Evolutionary conservation across 2,329 filamentous ascomycete genomes (phyloP).

Genomic region (Aspergillus sp.): DNA sequence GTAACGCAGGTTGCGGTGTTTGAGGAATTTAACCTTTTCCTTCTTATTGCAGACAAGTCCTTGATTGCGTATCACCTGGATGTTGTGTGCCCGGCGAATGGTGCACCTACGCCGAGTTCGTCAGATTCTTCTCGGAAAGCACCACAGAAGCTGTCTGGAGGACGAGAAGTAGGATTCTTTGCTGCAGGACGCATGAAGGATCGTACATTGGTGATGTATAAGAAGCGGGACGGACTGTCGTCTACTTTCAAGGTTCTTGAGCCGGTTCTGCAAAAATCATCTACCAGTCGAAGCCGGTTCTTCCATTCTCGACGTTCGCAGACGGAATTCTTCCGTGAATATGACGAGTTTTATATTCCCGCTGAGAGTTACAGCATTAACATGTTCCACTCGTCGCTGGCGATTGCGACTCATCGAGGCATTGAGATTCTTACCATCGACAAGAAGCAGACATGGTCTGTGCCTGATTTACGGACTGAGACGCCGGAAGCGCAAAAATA

Average conservation of each 20-base stretch:
- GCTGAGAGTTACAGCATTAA: constrained; percentile 93
- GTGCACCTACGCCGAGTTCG: constrained; percentile 47
- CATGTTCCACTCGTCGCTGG: constrained; percentile 90
- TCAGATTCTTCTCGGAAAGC: constrained; percentile 73
- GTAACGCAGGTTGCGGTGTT: constrained; percentile 93
- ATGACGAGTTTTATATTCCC: constrained; percentile 97
- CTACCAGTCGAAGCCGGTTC: constrained; percentile 72
- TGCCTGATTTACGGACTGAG: constrained; percentile 70
- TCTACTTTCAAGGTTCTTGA: constrained; percentile 95
- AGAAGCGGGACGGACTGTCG: constrained; percentile 86
- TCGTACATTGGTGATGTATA: constrained; percentile 89
- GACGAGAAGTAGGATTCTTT: constrained; percentile 94
- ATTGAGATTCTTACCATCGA: constrained; percentile 95
- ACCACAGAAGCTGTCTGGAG: constrained; percentile 82
- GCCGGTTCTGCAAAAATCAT: constrained; percentile 88
- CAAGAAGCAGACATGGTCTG: constrained; percentile 92
- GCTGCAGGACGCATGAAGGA: constrained; percentile 97
- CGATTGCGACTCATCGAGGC: constrained; percentile 84
- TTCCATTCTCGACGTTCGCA: constrained; percentile 61
- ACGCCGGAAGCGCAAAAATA: constrained; percentile 54
- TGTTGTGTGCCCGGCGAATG: constrained; percentile 59
- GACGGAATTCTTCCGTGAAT: constrained; percentile 96
- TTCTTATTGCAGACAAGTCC: constrained; percentile 86
- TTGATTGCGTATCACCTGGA: constrained; percentile 93
- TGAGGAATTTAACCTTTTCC: constrained; percentile 89